Conservation (phyloP, 1,284 basidiomycete species). For the Irpex sp. region DNA sequence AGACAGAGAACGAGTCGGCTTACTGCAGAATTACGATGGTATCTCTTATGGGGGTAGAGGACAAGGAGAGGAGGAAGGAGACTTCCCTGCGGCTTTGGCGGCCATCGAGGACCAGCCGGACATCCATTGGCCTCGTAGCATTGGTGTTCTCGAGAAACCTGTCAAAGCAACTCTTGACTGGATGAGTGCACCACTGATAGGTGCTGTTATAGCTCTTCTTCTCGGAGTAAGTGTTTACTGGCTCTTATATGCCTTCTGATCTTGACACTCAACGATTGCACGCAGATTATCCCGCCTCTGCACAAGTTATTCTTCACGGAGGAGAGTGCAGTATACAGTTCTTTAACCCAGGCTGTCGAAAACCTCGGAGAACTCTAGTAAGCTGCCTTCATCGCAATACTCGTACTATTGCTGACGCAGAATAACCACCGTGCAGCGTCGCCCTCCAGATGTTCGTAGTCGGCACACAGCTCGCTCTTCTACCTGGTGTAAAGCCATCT, state of each 20-base stretch:
- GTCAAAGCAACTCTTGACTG: constrained; percentile 14
- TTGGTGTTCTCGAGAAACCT: constrained; percentile 20
- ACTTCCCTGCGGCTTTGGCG: constrained; percentile 17
- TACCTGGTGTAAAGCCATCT: constrained; percentile 21
- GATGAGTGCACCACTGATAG: constrained; percentile 28
- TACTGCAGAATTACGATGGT: constrained; percentile 20
- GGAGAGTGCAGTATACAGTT: constrained; percentile 24
- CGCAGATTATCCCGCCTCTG: constrained; percentile 23
- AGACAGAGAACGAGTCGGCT: constrained; percentile 25
- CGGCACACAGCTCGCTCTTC: constrained; percentile 27
- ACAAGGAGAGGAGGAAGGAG: not conserved
- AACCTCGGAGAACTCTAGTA: constrained; percentile 31
- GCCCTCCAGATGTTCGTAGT: constrained; percentile 29
- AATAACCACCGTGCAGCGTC: constrained; percentile 16
- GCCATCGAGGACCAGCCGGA: constrained; percentile 23
- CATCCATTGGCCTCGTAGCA: constrained; percentile 21
- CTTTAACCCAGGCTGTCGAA: constrained; percentile 23
- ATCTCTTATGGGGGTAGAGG: constrained; percentile 5
- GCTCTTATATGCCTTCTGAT: too few relatives aligned
- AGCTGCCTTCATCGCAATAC: not conserved
- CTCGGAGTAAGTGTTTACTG: constrained; percentile 21
- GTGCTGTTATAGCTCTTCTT: constrained; percentile 26
- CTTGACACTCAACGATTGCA: too few relatives aligned
- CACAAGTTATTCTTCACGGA: constrained; percentile 21
- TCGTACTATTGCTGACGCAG: not conserved